Base-by-base conservation (phyloP, 2,329 filamentous ascomycete genomes). In the Neurospora crassa region DNA sequence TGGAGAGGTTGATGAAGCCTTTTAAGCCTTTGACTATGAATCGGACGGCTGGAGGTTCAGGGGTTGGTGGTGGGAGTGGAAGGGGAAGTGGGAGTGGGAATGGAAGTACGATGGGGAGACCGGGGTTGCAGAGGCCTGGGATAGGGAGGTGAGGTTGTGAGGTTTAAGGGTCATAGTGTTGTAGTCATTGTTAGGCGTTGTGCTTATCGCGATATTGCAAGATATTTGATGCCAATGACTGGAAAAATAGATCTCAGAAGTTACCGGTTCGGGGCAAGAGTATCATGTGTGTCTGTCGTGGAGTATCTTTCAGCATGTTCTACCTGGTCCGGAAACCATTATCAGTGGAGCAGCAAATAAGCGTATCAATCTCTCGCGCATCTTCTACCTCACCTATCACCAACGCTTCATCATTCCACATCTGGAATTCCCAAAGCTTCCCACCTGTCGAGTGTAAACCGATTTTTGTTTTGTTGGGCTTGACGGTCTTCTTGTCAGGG, bases 11-110 rank as follows among this genome's bases (percentile, higher is more conserved):
- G 68, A 81, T 82, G 70, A 87, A 84, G 76, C 87, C 87, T 6
- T 89, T 89, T 71, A 88, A 87, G 78, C 85, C 84, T 63, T 79
- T 88, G 74, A 88, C 85, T 12, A 84, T 88, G 24, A 85, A 83
- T 71, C 81, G 84, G 70, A 67, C 68, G 10, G 40, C 37, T 40
- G 40, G 40, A 12, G 43, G 10, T 7, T 29, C 24, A 29, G 24
- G 24, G 24, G 24, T 29, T 29, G 20, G 4, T 20, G 43, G 40
- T 12, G 41, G 3, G 20, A 24, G 5, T 14, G 47, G 47, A 16
- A 59, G 47, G 29, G 45, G 43, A 8, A 45, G 42, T 45, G 42
- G 42, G 3, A 8, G 18, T 45, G 42, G 42, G 7, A 8, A 8
- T 5, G 42, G 42, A 0, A 53, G 12, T 24, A 2, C 11, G 5